Percentiles rank a stretch among this genome's conserved stretches.
phyloP scores from a whole-genome alignment of 2,329 filamentous ascomycete species.

The Chaetomium globosum region DNA sequence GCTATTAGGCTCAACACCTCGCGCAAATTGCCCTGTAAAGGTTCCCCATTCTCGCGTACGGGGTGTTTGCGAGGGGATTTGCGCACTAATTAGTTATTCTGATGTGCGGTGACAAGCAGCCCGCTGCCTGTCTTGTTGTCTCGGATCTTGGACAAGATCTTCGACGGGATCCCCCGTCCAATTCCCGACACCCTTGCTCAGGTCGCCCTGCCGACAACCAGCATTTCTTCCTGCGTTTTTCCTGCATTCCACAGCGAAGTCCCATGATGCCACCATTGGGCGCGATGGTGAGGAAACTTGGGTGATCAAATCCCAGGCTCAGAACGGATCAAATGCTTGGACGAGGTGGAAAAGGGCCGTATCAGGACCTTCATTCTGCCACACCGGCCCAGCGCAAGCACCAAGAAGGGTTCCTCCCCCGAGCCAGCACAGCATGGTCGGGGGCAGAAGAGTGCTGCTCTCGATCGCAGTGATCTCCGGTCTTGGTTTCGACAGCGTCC shows the following conservation, averaged over 20 bases:
- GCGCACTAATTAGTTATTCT: slow-evolving; percentile 27
- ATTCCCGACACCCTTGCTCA: slow-evolving; percentile 25
- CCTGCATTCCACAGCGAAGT: slow-evolving; percentile 14
- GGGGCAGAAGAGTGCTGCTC: slow-evolving; percentile 35
- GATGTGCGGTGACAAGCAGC: slow-evolving; percentile 29
- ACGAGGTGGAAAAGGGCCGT: slow-evolving; percentile 27
- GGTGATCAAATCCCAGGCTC: slow-evolving; percentile 27
- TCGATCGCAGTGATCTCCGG: slow-evolving; percentile 36
- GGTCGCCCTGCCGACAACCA: slow-evolving; percentile 12
- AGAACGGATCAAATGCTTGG: slow-evolving; percentile 28
- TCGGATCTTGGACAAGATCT: slow-evolving; percentile 28
- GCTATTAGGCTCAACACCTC: slow-evolving; percentile 33
- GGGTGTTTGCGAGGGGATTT: slow-evolving; percentile 22
- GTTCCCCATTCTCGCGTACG: slow-evolving; percentile 8
- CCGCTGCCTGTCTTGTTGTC: slow-evolving; percentile 24
- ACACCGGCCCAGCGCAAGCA: slow-evolving; percentile 22
- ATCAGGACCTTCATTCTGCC: slow-evolving; percentile 23
- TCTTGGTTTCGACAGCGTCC: slow-evolving; percentile 32
- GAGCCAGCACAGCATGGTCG: slow-evolving; percentile 35
- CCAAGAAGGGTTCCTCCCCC: slow-evolving; percentile 18
- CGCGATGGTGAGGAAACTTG: slow-evolving; percentile 31
- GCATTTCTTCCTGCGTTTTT: slow-evolving; percentile 22
- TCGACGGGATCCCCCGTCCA: slow-evolving; percentile 27
- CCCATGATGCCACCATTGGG: slow-evolving; percentile 25
- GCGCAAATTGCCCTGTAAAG: slow-evolving; percentile 26